These are phyloP conservation scores for Epichloe gansuensis DNA, from an alignment of 2,329 filamentous ascomycete genomes.

Conservation along the genomic window DNA sequence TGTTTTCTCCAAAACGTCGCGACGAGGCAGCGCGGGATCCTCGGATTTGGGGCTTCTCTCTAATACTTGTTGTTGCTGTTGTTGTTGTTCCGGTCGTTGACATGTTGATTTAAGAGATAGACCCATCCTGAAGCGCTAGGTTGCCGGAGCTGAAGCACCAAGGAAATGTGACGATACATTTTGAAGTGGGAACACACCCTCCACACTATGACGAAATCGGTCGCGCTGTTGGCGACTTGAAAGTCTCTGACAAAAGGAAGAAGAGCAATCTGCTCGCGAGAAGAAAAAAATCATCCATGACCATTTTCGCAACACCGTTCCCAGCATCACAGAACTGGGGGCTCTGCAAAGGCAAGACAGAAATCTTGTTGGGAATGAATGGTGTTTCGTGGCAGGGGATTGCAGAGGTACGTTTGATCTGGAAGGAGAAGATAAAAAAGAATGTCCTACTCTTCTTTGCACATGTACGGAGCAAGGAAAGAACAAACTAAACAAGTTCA, in stretches of 20 bases:
- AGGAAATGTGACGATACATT: neutral
- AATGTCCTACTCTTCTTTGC: no score
- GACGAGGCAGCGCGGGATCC: no score
- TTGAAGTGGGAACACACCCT: neutral
- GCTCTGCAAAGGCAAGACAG: neutral
- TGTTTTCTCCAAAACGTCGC: no score
- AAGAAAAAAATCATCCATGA: neutral
- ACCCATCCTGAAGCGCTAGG: neutral
- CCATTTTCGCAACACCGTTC: constrained; percentile 1
- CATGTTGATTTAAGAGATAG: neutral
- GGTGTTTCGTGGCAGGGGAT: constrained; percentile 5
- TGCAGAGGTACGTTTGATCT: constrained; percentile 5
- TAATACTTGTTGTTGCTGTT: no score
- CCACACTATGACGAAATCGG: neutral
- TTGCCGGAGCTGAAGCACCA: neutral
- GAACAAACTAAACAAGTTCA: neutral
- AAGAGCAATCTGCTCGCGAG: no score
- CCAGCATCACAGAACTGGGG: neutral
- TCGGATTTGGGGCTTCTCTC: no score
- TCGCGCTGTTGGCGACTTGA: neutral
- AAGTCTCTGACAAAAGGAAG: neutral
- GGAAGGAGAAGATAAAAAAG: no score
- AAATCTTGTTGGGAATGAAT: neutral
- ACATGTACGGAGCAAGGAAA: no score
- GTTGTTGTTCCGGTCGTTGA: no score